A percentile compares a stretch with the other conserved stretches of the same genome.
Evolutionary conservation across 345 rosid species (phyloP).

Genomic region (Gynandropsis gynandra): DNA sequence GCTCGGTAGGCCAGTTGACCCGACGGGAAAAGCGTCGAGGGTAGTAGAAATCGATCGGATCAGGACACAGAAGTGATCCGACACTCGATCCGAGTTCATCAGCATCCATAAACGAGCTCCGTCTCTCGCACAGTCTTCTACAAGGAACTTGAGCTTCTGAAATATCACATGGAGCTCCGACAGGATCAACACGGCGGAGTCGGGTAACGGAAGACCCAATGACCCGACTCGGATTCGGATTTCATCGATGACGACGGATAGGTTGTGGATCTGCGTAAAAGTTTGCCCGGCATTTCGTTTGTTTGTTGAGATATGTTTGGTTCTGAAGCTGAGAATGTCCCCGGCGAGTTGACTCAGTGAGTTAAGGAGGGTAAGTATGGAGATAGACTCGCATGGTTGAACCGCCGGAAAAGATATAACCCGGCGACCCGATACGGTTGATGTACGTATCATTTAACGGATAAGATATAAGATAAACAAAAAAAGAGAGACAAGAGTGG

Average conservation of each 20-base stretch:
- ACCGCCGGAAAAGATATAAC: conserved; percentile 57
- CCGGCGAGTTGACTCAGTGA: conserved; percentile 42
- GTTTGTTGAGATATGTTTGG: conserved; percentile 39
- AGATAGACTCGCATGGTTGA: conserved; percentile 39
- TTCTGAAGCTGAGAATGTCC: conserved; percentile 35
- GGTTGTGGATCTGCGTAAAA: conserved; percentile 43
- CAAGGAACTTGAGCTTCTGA: conserved; percentile 48
- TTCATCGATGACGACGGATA: conserved; percentile 46
- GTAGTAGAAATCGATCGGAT: conserved; percentile 42
- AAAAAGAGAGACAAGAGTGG: background rate
- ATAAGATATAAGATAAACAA: conserved; percentile 1
- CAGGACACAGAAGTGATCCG: conserved; percentile 40
- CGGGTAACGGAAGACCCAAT: conserved; percentile 22
- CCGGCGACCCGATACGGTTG: conserved; percentile 47
- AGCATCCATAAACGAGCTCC: conserved; percentile 57
- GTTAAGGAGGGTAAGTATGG: conserved; percentile 39
- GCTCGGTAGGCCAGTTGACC: conserved; percentile 30
- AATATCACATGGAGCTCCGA: conserved; percentile 65
- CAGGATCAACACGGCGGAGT: conserved; percentile 35
- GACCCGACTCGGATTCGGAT: conserved; percentile 24
- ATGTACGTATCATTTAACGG: conserved; percentile 31
- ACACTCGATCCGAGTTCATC: conserved; percentile 46
- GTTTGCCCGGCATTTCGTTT: conserved; percentile 36
- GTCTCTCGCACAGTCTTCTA: conserved; percentile 56
- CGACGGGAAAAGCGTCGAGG: conserved; percentile 54